phyloP scores from a whole-genome alignment of 73 alveolate species.

The Uronychia setigera region DNA sequence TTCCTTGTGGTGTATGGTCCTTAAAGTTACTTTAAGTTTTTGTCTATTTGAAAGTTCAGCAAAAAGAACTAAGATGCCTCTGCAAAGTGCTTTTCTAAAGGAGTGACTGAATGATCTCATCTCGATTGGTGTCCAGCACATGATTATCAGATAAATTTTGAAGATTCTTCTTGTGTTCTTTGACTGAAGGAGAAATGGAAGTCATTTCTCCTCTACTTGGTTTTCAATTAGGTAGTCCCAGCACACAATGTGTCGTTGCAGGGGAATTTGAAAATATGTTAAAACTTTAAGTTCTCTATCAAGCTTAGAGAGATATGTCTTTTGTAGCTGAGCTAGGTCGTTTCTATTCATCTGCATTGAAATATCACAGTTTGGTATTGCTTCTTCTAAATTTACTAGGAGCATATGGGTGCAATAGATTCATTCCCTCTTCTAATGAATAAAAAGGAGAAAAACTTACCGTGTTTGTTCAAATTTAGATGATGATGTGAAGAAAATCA shows the following conservation, averaged over 20 bases:
- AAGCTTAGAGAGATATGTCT: not conserved
- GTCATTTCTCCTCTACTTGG: no score
- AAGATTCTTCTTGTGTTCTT: no score
- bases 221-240: not conserved
- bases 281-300: not conserved
- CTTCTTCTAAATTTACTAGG: not conserved
- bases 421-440: not conserved
- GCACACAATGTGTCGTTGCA: not conserved
- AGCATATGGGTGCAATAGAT: not conserved
- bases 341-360: not conserved
- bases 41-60: no score
- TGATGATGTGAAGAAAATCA: no score
- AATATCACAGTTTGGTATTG: not conserved
- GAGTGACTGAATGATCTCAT: no score
- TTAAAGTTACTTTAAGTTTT: no score
- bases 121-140: no score
- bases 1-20: no score
- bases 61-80: no score
- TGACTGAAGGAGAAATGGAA: no score
- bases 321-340: not conserved
- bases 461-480: not conserved
- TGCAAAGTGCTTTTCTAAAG: no score
- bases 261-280: not conserved
- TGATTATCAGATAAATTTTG: no score
- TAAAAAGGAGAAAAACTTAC: not conserved